Evolutionary conservation across 1,139 yeast species (phyloP).

Genomic region (Suhomyces guaymorum): DNA sequence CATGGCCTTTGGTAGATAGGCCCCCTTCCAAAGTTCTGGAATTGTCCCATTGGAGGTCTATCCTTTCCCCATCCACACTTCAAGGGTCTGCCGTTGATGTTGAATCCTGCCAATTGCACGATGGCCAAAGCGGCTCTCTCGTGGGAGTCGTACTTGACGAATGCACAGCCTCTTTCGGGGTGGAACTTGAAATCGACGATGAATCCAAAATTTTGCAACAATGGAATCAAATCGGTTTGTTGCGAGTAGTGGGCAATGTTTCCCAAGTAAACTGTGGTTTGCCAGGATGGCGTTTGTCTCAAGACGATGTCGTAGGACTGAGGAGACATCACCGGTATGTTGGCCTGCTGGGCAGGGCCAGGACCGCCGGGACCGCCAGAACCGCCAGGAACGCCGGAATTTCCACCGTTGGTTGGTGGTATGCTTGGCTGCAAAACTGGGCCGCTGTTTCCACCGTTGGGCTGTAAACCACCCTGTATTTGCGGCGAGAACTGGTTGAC

Average conservation of each 20-base stretch:
- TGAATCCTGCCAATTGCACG: conserved; percentile 74
- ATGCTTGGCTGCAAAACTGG: conserved; percentile 6
- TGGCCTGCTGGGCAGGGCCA: no score
- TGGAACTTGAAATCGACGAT: conserved; percentile 80
- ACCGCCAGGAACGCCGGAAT: no score
- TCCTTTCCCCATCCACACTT: conserved; percentile 90
- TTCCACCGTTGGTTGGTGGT: conserved; percentile 6
- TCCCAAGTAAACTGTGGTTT: conserved; percentile 87
- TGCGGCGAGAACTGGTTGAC: conserved; percentile 14
- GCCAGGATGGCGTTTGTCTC: conserved; percentile 79
- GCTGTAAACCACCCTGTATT: conserved; percentile 6
- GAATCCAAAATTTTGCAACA: conserved; percentile 77
- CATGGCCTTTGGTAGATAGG: conserved; percentile 9
- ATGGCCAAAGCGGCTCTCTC: conserved; percentile 89
- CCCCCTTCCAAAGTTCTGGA: conserved; percentile 35
- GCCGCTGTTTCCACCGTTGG: conserved; percentile 1
- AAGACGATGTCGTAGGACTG: conserved; percentile 68
- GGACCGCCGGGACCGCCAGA: no score
- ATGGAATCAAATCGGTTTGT: conserved; percentile 72
- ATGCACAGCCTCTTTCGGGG: conserved; percentile 82
- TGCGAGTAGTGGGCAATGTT: conserved; percentile 77
- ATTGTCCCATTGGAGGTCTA: conserved; percentile 44
- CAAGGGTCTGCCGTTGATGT: conserved; percentile 74
- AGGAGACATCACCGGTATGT: conserved; percentile 43
- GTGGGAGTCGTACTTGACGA: conserved; percentile 83